Evolutionary conservation across 2,329 filamentous ascomycete species (phyloP).

Genomic region (Alternaria angustiovoidea): DNA sequence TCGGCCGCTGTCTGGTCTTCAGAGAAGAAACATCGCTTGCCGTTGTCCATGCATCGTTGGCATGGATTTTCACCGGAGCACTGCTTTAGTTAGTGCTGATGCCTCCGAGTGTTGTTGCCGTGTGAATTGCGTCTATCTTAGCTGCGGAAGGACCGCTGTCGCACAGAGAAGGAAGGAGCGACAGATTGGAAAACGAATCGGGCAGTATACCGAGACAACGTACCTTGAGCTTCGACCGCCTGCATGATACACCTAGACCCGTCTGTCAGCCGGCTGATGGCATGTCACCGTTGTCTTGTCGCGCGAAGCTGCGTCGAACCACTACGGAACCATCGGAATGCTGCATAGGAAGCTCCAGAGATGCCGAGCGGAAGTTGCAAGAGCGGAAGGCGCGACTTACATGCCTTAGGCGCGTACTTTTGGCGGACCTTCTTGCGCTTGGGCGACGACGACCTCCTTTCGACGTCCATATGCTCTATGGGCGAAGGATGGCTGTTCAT

Average conservation of each 20-base stretch:
- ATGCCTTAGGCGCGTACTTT: constrained; percentile 48
- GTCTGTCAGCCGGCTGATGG: constrained; percentile 19
- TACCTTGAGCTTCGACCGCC: constrained; percentile 49
- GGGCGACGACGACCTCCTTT: constrained; percentile 35
- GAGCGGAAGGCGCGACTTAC: constrained; percentile 32
- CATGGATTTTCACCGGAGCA: constrained; percentile 49
- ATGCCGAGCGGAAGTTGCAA: constrained; percentile 1
- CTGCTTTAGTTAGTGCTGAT: constrained; percentile 21
- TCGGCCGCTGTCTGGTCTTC: constrained; percentile 50
- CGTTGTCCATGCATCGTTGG: constrained; percentile 46
- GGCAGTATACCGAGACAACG: background rate
- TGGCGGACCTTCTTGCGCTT: constrained; percentile 49
- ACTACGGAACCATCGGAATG: constrained; percentile 41
- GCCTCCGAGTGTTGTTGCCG: background rate
- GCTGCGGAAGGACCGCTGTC: constrained; percentile 1
- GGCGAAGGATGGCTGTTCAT: constrained; percentile 37
- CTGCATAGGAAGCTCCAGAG: constrained; percentile 9
- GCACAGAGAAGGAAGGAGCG: background rate
- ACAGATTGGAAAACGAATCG: background rate
- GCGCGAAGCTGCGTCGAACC: constrained; percentile 10
- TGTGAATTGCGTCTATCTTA: background rate
- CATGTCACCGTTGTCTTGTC: background rate
- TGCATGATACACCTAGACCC: constrained; percentile 44
- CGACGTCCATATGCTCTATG: constrained; percentile 29
- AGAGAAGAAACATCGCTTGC: constrained; percentile 48